Percentiles rank a stretch among this genome's conserved stretches.
Evolutionary conservation across 345 rosid species (phyloP).

Genomic region (Rhodamnia argentea): DNA sequence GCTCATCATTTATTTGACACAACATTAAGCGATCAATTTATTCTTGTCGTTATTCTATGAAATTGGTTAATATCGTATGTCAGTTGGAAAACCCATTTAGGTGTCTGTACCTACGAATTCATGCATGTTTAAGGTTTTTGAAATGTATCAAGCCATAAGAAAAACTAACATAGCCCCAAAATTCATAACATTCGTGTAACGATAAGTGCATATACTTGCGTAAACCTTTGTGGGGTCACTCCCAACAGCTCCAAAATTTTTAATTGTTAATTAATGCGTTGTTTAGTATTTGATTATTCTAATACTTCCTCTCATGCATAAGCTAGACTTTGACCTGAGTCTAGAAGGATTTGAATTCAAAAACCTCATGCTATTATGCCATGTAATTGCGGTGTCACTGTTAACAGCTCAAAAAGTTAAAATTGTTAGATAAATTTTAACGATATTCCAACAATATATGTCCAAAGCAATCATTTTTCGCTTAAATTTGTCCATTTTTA

Average conservation of each 20-base stretch:
- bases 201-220: background rate
- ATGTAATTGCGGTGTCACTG: background rate
- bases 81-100: background rate
- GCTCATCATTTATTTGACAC: background rate
- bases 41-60: background rate
- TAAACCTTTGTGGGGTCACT: background rate
- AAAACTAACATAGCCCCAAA: background rate
- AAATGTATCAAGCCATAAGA: background rate
- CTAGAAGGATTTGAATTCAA: background rate
- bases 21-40: background rate
- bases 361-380: background rate
- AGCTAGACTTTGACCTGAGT: background rate
- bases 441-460: background rate
- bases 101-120: background rate
- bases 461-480: background rate
- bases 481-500: background rate
- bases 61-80: background rate
- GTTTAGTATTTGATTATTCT: background rate
- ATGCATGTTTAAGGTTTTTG: background rate
- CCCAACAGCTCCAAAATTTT: background rate
- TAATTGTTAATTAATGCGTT: accelerated
- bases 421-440: background rate
- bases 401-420: background rate
- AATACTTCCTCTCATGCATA: background rate
- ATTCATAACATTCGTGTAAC: background rate